Conservation (phyloP, 2,329 filamentous ascomycete genomes). For the Penicillium brasilianum region DNA sequence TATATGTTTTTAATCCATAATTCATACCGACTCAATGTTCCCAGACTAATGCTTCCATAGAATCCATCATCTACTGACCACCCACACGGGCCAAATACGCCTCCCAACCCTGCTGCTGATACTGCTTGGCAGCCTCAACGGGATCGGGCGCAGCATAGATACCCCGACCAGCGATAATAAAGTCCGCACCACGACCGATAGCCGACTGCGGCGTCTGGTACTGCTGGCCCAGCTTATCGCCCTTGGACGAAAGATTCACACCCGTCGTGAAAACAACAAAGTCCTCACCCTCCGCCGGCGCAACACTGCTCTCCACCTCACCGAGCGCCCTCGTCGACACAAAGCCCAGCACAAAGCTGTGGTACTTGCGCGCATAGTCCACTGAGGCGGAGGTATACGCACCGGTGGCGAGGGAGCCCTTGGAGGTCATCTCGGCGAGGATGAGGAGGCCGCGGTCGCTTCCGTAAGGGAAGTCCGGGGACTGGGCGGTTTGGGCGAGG, state of each 20-base stretch:
- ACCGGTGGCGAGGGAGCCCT: conserved; percentile 53
- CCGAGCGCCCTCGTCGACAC: conserved; percentile 50
- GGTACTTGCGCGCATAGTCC: conserved; percentile 53
- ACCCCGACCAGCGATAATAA: conserved; percentile 54
- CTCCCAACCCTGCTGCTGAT: conserved; percentile 53
- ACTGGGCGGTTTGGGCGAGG: conserved; percentile 48
- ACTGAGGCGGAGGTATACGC: conserved; percentile 52
- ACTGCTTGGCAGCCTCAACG: conserved; percentile 50
- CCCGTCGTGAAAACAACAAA: conserved; percentile 57
- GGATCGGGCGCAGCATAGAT: conserved; percentile 54
- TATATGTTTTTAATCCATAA: background rate
- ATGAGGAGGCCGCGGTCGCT: conserved; percentile 52
- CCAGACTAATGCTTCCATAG: background rate
- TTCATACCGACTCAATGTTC: background rate
- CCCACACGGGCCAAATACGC: conserved; percentile 50
- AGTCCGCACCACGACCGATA: conserved; percentile 53
- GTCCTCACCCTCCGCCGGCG: conserved; percentile 45
- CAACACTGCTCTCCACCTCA: conserved; percentile 39
- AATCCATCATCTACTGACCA: conserved; percentile 24
- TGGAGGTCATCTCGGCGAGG: conserved; percentile 57
- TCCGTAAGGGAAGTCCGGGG: conserved; percentile 43
- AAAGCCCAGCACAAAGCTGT: conserved; percentile 53
- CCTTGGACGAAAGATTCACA: conserved; percentile 53
- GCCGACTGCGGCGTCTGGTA: conserved; percentile 55
- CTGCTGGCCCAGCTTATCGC: conserved; percentile 55